phyloP scores from a whole-genome alignment of 2,329 filamentous ascomycete genomes.

The Botrytis paeoniae region DNA sequence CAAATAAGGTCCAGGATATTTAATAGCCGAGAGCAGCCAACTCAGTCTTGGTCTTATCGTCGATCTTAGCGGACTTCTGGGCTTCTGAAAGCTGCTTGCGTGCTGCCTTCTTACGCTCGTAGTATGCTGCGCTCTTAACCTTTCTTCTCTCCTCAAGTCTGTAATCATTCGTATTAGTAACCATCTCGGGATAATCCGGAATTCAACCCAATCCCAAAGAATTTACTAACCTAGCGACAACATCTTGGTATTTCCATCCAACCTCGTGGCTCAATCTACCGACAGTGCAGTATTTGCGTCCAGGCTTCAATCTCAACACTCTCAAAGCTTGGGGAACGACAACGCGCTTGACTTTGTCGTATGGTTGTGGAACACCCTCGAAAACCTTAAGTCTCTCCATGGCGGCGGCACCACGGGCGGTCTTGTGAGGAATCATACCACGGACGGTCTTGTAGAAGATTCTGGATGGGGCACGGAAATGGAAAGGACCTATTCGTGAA shows the following conservation, averaged over 20 bases:
- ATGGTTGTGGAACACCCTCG: slow-evolving; percentile 97
- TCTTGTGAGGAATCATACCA: slow-evolving; percentile 99
- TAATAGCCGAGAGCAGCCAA: slow-evolving; percentile 93
- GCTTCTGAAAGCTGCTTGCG: slow-evolving; percentile 87
- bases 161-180: slow-evolving; percentile 30
- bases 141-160: slow-evolving; percentile 99
- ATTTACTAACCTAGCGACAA: slow-evolving; percentile 84
- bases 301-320: slow-evolving; percentile 94
- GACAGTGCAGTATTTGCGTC: slow-evolving; percentile 99
- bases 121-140: slow-evolving; percentile 98
- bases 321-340: slow-evolving; percentile 98
- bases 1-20: slow-evolving; percentile 38
- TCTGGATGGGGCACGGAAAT: slow-evolving; percentile 98
- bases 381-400: slow-evolving; percentile 99
- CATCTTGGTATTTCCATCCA: slow-evolving; percentile 99
- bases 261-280: slow-evolving; percentile 98
- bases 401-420: slow-evolving; percentile 91
- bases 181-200: not conserved
- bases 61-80: slow-evolving; percentile 85
- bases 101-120: slow-evolving; percentile 99
- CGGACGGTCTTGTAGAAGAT: slow-evolving; percentile 99
- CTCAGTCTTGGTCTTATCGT: slow-evolving; percentile 82
- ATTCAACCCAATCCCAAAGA: slow-evolving; percentile 7
- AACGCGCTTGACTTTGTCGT: slow-evolving; percentile 99
- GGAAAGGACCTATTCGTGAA: slow-evolving; percentile 76